phyloP scores from a whole-genome alignment of 768 basidiomycete genomes.

The Floccularia luteovirens region DNA sequence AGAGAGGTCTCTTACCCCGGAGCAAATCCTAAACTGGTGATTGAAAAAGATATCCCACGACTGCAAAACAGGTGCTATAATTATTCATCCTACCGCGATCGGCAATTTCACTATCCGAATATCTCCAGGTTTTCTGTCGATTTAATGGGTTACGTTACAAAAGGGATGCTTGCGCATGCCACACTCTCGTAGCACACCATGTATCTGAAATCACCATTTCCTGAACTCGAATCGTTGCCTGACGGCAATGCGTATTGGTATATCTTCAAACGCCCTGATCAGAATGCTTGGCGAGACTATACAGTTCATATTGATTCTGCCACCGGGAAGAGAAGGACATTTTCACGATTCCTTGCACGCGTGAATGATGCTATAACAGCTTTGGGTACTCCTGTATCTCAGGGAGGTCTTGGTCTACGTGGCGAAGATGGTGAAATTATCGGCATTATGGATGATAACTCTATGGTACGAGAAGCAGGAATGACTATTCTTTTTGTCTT shows the following conservation, averaged over 20 bases:
- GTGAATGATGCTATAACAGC: conserved; percentile 52
- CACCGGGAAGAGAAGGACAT: conserved; percentile 38
- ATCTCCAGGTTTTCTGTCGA: no score
- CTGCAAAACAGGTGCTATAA: no score
- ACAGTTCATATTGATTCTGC: conserved; percentile 47
- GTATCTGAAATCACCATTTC: conserved; percentile 51
- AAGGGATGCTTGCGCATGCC: background rate
- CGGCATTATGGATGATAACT: conserved; percentile 67
- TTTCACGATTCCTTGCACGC: conserved; percentile 39
- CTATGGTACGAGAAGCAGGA: conserved; percentile 36
- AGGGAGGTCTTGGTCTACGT: conserved; percentile 52
- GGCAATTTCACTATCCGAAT: no score
- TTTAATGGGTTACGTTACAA: no score
- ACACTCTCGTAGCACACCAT: no score
- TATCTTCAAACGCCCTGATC: conserved; percentile 46
- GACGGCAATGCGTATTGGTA: conserved; percentile 48
- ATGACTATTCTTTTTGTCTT: background rate
- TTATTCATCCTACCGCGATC: no score
- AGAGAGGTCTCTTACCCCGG: no score
- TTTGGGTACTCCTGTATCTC: conserved; percentile 30
- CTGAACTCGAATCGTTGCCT: conserved; percentile 38
- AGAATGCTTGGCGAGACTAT: conserved; percentile 48
- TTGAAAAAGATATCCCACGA: no score
- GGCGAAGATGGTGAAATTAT: conserved; percentile 47
- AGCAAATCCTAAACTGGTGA: no score